Conservation (phyloP, 1,284 basidiomycete genomes). For the Cutaneotrichosporon sp. region DNA sequence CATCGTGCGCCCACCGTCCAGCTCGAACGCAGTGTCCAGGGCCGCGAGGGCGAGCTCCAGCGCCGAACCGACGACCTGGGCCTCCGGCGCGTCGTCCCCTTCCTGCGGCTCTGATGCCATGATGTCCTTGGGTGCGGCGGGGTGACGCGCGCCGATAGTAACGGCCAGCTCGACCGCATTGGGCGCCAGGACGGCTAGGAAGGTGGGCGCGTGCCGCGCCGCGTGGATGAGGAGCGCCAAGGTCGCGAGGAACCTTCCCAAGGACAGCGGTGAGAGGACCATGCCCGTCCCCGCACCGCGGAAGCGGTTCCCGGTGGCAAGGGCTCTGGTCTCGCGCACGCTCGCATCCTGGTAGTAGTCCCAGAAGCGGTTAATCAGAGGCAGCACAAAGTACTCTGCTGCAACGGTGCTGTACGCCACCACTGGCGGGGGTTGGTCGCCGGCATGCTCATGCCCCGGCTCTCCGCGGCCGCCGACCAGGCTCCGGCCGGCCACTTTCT, state of each 20-base stretch:
- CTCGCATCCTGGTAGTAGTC: constrained; percentile 79
- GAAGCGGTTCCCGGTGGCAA: constrained; percentile 59
- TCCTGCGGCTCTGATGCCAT: not conserved
- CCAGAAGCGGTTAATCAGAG: constrained; percentile 89
- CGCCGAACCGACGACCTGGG: constrained; percentile 69
- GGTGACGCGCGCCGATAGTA: constrained; percentile 68
- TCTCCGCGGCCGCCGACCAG: constrained; percentile 15
- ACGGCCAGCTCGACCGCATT: constrained; percentile 78
- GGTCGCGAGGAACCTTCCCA: constrained; percentile 73
- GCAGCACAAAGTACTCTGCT: constrained; percentile 81
- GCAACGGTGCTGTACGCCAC: constrained; percentile 70
- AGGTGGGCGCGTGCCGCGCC: constrained; percentile 72
- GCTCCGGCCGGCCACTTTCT: constrained; percentile 37
- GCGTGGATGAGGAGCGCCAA: constrained; percentile 80
- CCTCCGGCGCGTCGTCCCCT: constrained; percentile 55
- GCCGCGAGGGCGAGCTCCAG: constrained; percentile 76
- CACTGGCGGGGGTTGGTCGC: constrained; percentile 25
- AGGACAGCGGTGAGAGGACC: constrained; percentile 71
- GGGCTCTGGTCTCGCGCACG: constrained; percentile 67
- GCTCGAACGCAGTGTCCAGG: constrained; percentile 70
- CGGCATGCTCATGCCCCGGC: constrained; percentile 3
- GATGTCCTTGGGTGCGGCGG: constrained; percentile 32
- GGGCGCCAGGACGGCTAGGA: constrained; percentile 75
- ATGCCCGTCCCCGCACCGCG: constrained; percentile 74
- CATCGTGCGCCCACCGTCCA: constrained; percentile 73